Base-by-base conservation (phyloP, 2,329 filamentous ascomycete species). In the Aspergillus versicolor region DNA sequence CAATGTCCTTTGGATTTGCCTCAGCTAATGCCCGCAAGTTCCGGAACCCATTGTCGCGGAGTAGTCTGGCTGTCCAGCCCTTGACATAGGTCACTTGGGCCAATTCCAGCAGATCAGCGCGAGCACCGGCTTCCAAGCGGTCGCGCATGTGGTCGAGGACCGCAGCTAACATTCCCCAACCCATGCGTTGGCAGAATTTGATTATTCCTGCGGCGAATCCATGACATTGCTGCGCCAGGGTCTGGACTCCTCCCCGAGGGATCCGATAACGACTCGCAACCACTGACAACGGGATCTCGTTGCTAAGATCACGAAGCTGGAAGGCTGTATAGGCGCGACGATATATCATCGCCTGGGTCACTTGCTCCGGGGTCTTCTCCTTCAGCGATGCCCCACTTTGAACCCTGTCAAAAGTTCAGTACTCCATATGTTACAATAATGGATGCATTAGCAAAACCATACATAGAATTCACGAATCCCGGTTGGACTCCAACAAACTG, bases 171-270 rank as follows among this genome's bases (percentile, higher is more conserved):
- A 88, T 85, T 1, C 86, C 87, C 88, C 88, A 91, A 2, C 82
- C 85, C 89, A 92, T 91, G 17, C 84, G 81, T 63, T 90, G 82
- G 67, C 89, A 92, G 67, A 92, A 92, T 63, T 89, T 91, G 58
- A 92, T 84, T 79, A 91, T 90, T 3, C 88, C 88, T 2, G 88
- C 87, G 3, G 88, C 89, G 66, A 92, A 92, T 0, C 89, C 89
- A 62, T 91, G 86, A 63, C 89, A 91, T 1, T 86, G 88, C 65
- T 91, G 88, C 2, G 88, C 84, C 2, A 92, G 78, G 19, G 81
- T 89, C 71, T 92, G 89, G 11, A 92, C 84, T 5, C 83, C 81
- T 2, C 89, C 89, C 19, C 89, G 82, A 8, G 88, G 85, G 58
- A 85, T 84, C 59, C 85, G 82, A 68, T 90, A 92, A 67, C 89